Evolutionary conservation across 2,329 filamentous ascomycete genomes (phyloP), one percentile per base, ranked within the genome.

Genomic region (Monilinia vaccinii-corymbosi): DNA sequence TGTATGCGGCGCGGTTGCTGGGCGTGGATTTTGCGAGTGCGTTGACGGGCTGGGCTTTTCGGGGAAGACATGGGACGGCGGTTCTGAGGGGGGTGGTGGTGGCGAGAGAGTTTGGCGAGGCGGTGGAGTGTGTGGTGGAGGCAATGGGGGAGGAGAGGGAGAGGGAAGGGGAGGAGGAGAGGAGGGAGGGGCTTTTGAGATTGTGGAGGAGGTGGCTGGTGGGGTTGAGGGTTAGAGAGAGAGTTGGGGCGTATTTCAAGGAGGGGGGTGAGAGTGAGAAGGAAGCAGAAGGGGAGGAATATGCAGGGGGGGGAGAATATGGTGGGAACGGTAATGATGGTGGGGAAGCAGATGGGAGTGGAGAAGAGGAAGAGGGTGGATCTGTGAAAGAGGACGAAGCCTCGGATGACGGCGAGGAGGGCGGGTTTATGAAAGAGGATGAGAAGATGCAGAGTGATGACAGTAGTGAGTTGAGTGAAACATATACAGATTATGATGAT

Each of bases 21-120:
- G 86, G 86, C 0, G 80, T 97, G 21, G 91, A 97, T 73, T 96
- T 88, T 71, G 90, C 90, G 2, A 90, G 93, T 36, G 94, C 94
- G 0, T 83, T 99, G 6, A 94, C 87, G 0, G 93, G 93, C 0
- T 99, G 97, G 69, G 80, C 87, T 42, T 99, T 97, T 75, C 86
- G 84, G 69, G 91, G 91, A 0, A 83, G 90, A 3, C 86, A 90
- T 60, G 93, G 93, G 18, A 97, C 91, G 2, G 91, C 94, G 1
- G 81, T 97, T 3, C 75, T 94, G 2, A 81, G 83, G 42, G 94
- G 94, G 2, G 81, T 87, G 1, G 84, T 99, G 0, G 84, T 96
- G 1, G 87, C 91, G 0, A 71, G 74, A 18, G 87, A 93, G 71
- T 83, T 85, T 62, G 79, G 77, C 9, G 89, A 92, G 59, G 91